Conservation (phyloP, 495 filamentous ascomycete genomes). For the Penicillium maclennaniae region DNA sequence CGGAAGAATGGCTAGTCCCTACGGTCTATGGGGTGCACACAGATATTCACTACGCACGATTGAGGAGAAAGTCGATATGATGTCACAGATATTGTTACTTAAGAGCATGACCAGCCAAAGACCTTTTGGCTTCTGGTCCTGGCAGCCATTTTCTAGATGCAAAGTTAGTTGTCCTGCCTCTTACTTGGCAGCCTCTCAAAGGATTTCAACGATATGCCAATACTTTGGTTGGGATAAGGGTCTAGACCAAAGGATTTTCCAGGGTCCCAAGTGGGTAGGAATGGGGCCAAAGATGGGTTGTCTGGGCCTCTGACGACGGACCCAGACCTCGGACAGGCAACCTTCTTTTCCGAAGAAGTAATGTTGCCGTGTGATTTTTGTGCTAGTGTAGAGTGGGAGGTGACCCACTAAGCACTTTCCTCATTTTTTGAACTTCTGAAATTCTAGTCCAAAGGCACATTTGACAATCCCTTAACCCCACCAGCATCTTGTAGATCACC, state of each 20-base stretch:
- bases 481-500: background rate
- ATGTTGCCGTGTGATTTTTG: background rate
- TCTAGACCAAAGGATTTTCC: background rate
- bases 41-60: background rate
- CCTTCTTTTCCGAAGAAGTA: background rate
- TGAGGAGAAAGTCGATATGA: background rate
- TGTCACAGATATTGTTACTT: background rate
- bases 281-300: background rate
- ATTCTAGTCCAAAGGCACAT: background rate
- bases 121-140: background rate
- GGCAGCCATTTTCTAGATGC: background rate
- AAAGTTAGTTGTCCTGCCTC: background rate
- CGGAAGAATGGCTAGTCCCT: too few relatives aligned
- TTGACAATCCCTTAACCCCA: background rate
- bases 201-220: background rate
- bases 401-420: background rate
- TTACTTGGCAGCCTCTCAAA: background rate
- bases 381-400: background rate
- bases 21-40: background rate
- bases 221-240: background rate
- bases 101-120: too few relatives aligned
- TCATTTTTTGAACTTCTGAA: background rate
- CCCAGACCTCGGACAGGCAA: background rate
- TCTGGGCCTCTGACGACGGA: background rate
- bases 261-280: background rate